A percentile compares a stretch with the other conserved stretches of the same genome.
Evolutionary conservation across 345 rosid species (phyloP).

Genomic region (Rubroshorea leprosula): DNA sequence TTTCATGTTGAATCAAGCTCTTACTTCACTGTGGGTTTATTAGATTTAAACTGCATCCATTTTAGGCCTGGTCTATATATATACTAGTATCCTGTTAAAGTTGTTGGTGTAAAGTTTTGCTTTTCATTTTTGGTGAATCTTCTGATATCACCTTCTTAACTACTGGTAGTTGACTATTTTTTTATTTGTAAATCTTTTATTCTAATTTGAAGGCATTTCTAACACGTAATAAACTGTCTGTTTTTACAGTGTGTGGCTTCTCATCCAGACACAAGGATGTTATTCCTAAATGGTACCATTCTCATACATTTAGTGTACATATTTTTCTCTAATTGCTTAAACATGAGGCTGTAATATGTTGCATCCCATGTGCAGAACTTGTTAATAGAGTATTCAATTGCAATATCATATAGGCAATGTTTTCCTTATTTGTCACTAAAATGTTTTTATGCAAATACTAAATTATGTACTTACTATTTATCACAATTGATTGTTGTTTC

Average conservation of each 20-base stretch:
- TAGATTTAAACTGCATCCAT: background rate
- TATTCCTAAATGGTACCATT: constrained; percentile 76
- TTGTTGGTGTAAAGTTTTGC: too few species aligned
- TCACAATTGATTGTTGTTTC: background rate
- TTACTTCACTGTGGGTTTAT: constrained; percentile 5
- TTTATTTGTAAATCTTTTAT: background rate
- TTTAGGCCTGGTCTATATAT: constrained; percentile 6
- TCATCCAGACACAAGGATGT: constrained; percentile 92
- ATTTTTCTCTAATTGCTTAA: constrained; percentile 5
- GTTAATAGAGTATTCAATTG: too few species aligned
- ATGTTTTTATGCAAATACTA: background rate
- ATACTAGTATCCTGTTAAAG: background rate
- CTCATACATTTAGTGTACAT: constrained; percentile 14
- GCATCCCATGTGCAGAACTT: too few species aligned
- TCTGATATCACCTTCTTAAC: too few species aligned
- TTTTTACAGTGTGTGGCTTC: constrained; percentile 96
- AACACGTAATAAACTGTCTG: constrained; percentile 10
- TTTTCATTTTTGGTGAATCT: too few species aligned
- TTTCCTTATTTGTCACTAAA: background rate
- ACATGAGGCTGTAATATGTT: background rate
- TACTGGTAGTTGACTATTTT: too few species aligned
- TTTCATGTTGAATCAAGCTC: constrained; percentile 1
- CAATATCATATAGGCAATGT: background rate
- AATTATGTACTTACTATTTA: background rate
- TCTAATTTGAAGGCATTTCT: constrained; percentile 13